A percentile compares a stretch with the other conserved stretches of the same genome.
Evolutionary conservation across 2,329 filamentous ascomycete species (phyloP).

Genomic region (Emergomyces pasteurianus): DNA sequence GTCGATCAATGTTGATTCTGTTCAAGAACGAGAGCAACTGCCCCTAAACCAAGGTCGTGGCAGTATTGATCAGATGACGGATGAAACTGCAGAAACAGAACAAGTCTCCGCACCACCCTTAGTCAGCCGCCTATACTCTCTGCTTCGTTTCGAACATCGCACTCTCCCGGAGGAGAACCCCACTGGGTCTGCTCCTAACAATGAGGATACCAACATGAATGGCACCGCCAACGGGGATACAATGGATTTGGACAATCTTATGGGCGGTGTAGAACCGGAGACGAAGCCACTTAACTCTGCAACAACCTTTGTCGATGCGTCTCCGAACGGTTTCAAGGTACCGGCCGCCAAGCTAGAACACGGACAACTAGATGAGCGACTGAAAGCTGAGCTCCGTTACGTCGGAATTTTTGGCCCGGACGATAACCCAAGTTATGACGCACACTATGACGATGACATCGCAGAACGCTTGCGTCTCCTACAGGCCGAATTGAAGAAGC

Average conservation of each 20-base stretch:
- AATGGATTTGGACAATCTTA: conserved; percentile 38
- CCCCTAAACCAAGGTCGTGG: conserved; percentile 74
- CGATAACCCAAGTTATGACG: conserved; percentile 65
- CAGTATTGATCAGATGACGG: conserved; percentile 73
- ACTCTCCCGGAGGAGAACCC: conserved; percentile 44
- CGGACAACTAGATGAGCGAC: conserved; percentile 72
- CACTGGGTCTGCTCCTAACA: conserved; percentile 44
- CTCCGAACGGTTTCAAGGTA: conserved; percentile 66
- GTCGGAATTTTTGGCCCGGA: conserved; percentile 73
- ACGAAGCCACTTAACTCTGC: conserved; percentile 50
- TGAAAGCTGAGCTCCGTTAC: conserved; percentile 81
- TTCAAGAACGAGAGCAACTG: conserved; percentile 51
- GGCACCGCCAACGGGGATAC: conserved; percentile 32
- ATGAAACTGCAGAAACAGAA: conserved; percentile 77
- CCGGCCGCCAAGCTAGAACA: conserved; percentile 72
- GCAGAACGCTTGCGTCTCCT: conserved; percentile 77
- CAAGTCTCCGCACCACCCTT: conserved; percentile 80
- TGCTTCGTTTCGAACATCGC: conserved; percentile 62
- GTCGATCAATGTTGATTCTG: conserved; percentile 58
- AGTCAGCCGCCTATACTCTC: conserved; percentile 66
- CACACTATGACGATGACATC: conserved; percentile 86
- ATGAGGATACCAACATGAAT: conserved; percentile 26
- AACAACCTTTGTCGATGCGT: conserved; percentile 66
- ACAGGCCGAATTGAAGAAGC: conserved; percentile 68
- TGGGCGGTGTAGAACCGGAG: conserved; percentile 32